phyloP scores from a whole-genome alignment of 306 rosid species.

The Corylus heterophylla region DNA sequence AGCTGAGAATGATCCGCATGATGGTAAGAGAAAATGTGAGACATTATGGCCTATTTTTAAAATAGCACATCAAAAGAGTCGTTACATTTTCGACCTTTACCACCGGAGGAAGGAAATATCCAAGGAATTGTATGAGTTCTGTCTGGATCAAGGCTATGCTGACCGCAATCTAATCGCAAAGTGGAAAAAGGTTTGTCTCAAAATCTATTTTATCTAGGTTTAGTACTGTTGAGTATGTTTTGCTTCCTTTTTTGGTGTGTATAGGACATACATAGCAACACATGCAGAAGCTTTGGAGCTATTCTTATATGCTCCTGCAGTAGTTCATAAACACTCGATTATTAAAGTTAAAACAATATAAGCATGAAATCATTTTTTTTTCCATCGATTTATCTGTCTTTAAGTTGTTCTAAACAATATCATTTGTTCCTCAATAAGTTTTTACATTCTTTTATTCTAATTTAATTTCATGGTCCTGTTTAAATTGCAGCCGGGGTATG shows the following conservation, averaged over 20 bases:
- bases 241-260: background rate
- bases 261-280: background rate
- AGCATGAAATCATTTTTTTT: background rate
- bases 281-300: constrained; percentile 2
- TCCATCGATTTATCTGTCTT: background rate
- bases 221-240: background rate
- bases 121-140: constrained; percentile 69
- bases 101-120: constrained; percentile 69
- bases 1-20: constrained; percentile 78
- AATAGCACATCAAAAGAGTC: constrained; percentile 74
- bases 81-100: constrained; percentile 73
- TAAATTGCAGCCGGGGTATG: constrained; percentile 81
- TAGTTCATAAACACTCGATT: background rate
- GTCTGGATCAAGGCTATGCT: constrained; percentile 80
- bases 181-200: constrained; percentile 65
- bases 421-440: background rate
- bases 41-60: constrained; percentile 79
- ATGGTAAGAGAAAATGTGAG: constrained; percentile 80
- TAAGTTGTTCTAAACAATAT: background rate
- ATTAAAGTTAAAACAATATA: background rate
- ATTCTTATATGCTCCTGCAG: background rate
- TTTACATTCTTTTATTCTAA: background rate
- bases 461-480: constrained; percentile 8
- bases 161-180: constrained; percentile 71
- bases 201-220: background rate